Percentiles rank a stretch among this genome's conserved stretches.
phyloP scores from a whole-genome alignment of 2,329 filamentous ascomycete genomes.

The Diaporthe helianthi region DNA sequence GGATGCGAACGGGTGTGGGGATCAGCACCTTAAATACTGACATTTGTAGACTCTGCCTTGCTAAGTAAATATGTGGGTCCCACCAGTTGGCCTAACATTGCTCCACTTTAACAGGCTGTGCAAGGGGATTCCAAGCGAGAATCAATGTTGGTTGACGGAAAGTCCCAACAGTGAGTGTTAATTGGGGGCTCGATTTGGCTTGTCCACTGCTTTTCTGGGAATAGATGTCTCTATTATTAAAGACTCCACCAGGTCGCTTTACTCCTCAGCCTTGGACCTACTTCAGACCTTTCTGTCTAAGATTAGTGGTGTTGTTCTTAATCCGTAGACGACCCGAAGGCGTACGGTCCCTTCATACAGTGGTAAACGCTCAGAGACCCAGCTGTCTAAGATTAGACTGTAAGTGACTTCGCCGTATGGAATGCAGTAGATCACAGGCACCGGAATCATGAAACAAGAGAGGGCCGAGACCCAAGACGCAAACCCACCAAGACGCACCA shows the following conservation, averaged over 20 bases:
- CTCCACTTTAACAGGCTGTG: neutral
- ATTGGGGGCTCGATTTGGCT: conserved; percentile 18
- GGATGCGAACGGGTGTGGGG: conserved; percentile 12
- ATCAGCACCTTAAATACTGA: conserved; percentile 12
- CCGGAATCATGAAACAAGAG: neutral
- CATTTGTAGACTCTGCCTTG: conserved; percentile 9
- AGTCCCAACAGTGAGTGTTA: conserved; percentile 18
- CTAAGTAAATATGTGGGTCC: conserved; percentile 7
- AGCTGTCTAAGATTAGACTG: conserved; percentile 7
- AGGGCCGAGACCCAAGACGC: neutral
- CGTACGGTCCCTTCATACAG: too few species aligned
- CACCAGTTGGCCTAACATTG: neutral
- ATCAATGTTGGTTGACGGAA: conserved; percentile 17
- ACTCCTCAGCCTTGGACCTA: conserved; percentile 9
- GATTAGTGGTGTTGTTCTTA: too few species aligned
- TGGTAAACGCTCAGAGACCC: too few species aligned
- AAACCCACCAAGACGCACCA: neutral
- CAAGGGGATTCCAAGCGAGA: conserved; percentile 6
- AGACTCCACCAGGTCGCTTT: conserved; percentile 11
- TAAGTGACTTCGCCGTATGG: neutral
- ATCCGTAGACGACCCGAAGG: too few species aligned
- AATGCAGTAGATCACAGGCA: neutral
- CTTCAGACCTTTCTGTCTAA: conserved; percentile 7
- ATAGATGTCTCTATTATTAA: conserved; percentile 18
- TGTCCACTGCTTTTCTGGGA: conserved; percentile 10